Percentiles rank a stretch among this genome's conserved stretches.
phyloP scores from a whole-genome alignment of 1,139 yeast species.

The Kodamaea fungicola region DNA sequence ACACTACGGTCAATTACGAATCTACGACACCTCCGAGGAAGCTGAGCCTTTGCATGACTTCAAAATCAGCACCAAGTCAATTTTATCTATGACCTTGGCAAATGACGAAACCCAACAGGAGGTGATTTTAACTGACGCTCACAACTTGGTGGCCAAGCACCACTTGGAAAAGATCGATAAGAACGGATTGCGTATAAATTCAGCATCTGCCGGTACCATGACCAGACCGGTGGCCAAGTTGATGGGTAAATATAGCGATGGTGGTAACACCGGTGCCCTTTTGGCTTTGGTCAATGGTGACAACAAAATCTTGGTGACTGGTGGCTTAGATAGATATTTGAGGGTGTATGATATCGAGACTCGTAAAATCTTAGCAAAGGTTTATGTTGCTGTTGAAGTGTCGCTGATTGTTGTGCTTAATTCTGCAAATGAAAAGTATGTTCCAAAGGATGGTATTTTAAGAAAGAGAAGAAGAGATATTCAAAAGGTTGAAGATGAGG shows the following conservation, averaged over 20 bases:
- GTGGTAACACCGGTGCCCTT: constrained; percentile 47
- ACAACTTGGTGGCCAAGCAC: constrained; percentile 51
- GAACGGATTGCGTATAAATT: constrained; percentile 34
- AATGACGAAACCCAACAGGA: constrained; percentile 27
- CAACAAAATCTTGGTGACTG: constrained; percentile 46
- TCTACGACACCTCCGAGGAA: constrained; percentile 58
- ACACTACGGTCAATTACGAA: constrained; percentile 63
- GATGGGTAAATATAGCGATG: constrained; percentile 41
- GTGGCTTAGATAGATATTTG: constrained; percentile 84
- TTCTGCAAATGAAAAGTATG: constrained; percentile 16
- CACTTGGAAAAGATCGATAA: constrained; percentile 39
- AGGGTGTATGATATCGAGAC: constrained; percentile 65
- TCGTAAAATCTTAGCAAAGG: constrained; percentile 63
- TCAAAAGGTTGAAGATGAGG: constrained; percentile 29
- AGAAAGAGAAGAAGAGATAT: constrained; percentile 17
- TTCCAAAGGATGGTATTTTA: constrained; percentile 9
- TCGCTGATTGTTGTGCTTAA: constrained; percentile 52
- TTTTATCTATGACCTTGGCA: constrained; percentile 37
- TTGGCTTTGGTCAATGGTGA: constrained; percentile 24
- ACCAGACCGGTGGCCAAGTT: constrained; percentile 36
- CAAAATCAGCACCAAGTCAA: constrained; percentile 48
- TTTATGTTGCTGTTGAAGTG: constrained; percentile 74
- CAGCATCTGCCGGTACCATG: constrained; percentile 45
- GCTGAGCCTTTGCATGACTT: constrained; percentile 54
- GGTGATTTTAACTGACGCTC: constrained; percentile 55